phyloP scores from a whole-genome alignment of 345 rosid genomes.

The Pistacia integerrima region DNA sequence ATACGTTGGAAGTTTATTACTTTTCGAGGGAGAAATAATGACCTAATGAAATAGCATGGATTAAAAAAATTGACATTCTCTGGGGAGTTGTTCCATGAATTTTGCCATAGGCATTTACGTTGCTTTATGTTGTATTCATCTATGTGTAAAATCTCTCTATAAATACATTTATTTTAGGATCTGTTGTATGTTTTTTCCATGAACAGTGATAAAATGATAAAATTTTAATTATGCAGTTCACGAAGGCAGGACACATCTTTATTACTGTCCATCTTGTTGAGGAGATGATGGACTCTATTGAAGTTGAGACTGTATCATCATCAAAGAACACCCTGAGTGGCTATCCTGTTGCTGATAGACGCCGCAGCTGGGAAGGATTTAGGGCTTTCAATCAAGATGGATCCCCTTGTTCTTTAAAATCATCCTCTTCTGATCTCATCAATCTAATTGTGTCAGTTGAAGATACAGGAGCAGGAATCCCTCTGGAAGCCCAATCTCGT shows the following conservation, averaged over 20 bases:
- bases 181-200: neutral
- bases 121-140: neutral
- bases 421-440: constrained; percentile 46
- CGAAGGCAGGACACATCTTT: constrained; percentile 87
- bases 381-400: constrained; percentile 56
- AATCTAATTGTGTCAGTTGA: constrained; percentile 86
- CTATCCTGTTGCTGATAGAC: constrained; percentile 73
- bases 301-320: constrained; percentile 55
- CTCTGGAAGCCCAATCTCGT: constrained; percentile 81
- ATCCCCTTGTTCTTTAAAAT: constrained; percentile 23
- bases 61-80: neutral
- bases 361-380: constrained; percentile 72
- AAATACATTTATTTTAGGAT: neutral
- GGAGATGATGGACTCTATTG: constrained; percentile 57
- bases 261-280: constrained; percentile 83
- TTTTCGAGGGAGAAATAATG: neutral
- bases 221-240: constrained; percentile 56
- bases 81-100: neutral
- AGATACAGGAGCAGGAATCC: constrained; percentile 96
- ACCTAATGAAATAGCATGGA: neutral
- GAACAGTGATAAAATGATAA: constrained; percentile 15
- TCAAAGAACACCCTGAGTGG: constrained; percentile 75
- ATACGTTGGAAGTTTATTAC: neutral
- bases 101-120: neutral
- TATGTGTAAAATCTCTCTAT: neutral